phyloP scores from a whole-genome alignment of 2,329 filamentous ascomycete genomes.

The Paracamarosporium sp. region DNA sequence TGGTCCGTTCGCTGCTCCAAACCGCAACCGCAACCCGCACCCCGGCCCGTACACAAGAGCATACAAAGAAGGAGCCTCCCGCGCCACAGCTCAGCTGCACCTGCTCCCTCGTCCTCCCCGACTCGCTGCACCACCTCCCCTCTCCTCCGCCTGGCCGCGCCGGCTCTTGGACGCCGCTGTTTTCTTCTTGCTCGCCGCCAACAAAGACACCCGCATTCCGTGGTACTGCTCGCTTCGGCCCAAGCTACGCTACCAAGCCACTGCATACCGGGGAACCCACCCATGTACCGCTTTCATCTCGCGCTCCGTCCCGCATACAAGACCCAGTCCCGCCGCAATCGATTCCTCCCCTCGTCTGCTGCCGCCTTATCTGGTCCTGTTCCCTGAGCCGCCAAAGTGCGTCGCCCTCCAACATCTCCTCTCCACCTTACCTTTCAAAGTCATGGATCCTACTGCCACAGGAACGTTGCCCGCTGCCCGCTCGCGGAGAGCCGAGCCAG shows the following conservation, averaged over 20 bases:
- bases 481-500: conserved; percentile 15
- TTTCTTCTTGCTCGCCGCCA: conserved; percentile 1
- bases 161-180: not conserved
- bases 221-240: conserved; percentile 9
- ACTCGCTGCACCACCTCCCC: not conserved
- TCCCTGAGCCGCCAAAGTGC: not conserved
- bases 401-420: not conserved
- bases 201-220: conserved; percentile 11
- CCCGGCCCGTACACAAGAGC: not conserved
- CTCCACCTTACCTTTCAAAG: not conserved
- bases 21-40: conserved; percentile 1
- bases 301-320: conserved; percentile 8
- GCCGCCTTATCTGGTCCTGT: not conserved
- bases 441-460: conserved; percentile 11
- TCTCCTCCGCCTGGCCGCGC: not conserved
- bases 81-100: not conserved
- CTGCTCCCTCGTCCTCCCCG: not conserved
- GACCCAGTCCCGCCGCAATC: conserved; percentile 5
- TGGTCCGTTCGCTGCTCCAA: not conserved
- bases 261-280: conserved; percentile 3
- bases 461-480: conserved; percentile 13
- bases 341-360: not conserved
- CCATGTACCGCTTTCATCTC: conserved; percentile 17
- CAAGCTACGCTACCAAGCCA: conserved; percentile 7
- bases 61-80: conserved; percentile 5